Percentiles rank a stretch among this genome's conserved stretches.
Conservation (phyloP, 176 grass and related monocot species). For the Echinochloa phyllopogon region DNA sequence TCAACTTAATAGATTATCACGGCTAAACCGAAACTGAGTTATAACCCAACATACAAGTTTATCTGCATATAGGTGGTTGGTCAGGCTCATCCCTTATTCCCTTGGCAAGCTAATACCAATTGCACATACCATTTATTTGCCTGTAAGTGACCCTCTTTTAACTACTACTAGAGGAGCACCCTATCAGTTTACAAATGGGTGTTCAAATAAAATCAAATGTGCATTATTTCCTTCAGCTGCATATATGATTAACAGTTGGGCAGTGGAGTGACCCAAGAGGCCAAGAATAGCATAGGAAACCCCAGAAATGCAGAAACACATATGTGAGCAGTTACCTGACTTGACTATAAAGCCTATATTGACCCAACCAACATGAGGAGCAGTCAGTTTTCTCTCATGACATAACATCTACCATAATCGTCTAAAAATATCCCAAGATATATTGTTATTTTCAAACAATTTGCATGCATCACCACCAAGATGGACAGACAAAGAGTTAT, state of each 20-base stretch:
- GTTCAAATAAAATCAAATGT: conserved; percentile 33
- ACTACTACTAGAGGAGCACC: conserved; percentile 37
- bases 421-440: neutral
- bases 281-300: conserved; percentile 29
- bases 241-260: conserved; percentile 25
- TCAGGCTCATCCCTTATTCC: conserved; percentile 47
- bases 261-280: conserved; percentile 7
- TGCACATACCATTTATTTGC: conserved; percentile 3
- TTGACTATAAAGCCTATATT: conserved; percentile 26
- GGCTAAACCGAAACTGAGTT: neutral
- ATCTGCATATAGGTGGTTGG: conserved; percentile 33
- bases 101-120: conserved; percentile 53
- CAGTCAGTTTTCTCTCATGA: neutral
- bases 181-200: conserved; percentile 7
- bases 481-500: neutral
- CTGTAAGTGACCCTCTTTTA: conserved; percentile 46
- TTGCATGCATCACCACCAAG: conserved; percentile 8
- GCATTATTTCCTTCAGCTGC: conserved; percentile 30
- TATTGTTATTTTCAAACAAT: neutral
- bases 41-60: conserved; percentile 21
- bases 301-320: conserved; percentile 1
- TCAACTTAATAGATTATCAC: conserved; percentile 18
- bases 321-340: neutral
- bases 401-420: neutral
- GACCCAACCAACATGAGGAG: neutral